These are phyloP conservation scores for Diaporthe longicolla DNA, from an alignment of 2,329 filamentous ascomycete species.

Conservation along the genomic window DNA sequence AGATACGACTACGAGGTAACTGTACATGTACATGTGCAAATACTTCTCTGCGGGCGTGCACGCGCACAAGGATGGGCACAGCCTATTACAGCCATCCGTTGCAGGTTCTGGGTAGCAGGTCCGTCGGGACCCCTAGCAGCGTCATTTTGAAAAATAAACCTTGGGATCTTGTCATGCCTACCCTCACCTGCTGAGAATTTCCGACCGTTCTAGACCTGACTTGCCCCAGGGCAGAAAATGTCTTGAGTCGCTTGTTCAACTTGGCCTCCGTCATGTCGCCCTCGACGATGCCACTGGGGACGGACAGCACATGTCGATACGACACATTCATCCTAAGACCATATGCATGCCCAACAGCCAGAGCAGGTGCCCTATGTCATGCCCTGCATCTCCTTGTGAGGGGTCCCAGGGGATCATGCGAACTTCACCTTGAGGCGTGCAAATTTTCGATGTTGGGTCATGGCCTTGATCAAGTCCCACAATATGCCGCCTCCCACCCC, in stretches of 20 bases:
- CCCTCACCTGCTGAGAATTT: constrained; percentile 13
- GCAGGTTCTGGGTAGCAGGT: constrained; percentile 8
- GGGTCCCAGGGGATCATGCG: not conserved
- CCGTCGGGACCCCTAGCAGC: not conserved
- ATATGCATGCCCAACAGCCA: constrained; percentile 34
- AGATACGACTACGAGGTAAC: constrained; percentile 13
- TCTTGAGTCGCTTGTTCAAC: constrained; percentile 24
- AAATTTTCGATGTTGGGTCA: not conserved
- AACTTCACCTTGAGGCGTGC: not conserved
- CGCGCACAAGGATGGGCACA: not conserved
- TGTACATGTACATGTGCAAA: constrained; percentile 24
- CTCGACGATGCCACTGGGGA: constrained; percentile 12
- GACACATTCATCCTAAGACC: constrained; percentile 13
- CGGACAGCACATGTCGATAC: constrained; percentile 17
- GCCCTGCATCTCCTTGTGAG: constrained; percentile 13
- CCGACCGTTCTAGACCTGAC: constrained; percentile 27
- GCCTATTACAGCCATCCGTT: constrained; percentile 13
- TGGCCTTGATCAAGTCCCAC: constrained; percentile 15
- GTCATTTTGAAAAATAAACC: constrained; percentile 9
- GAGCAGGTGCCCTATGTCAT: constrained; percentile 28
- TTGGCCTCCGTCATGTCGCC: constrained; percentile 26
- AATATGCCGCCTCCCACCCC: constrained; percentile 14
- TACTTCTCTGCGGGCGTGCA: constrained; percentile 1
- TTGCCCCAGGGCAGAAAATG: not conserved
- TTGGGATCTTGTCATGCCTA: constrained; percentile 24